phyloP scores from a whole-genome alignment of 176 grass and related monocot genomes.

The Zea luxurians region DNA sequence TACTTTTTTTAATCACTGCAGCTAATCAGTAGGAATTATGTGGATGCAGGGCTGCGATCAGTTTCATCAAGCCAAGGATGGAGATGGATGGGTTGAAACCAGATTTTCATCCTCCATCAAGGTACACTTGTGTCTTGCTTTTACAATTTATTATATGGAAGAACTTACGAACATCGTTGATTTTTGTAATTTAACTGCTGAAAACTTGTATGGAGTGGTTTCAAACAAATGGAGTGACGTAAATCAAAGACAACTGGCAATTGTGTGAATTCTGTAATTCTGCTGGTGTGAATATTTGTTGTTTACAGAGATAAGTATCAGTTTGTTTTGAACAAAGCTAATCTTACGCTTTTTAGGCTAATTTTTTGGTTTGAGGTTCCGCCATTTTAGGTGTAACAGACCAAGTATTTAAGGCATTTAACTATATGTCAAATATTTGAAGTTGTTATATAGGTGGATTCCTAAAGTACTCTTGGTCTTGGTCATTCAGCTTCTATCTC shows the following conservation, averaged over 20 bases:
- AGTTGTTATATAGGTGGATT: background rate
- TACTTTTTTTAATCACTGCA: conserved; percentile 4
- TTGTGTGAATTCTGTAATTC: background rate
- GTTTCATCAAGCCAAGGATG: conserved; percentile 92
- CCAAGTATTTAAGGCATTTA: background rate
- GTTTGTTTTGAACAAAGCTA: background rate
- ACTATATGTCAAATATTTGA: conserved; percentile 15
- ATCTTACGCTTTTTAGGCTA: background rate
- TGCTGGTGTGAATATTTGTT: background rate
- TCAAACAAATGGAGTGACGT: conserved; percentile 19
- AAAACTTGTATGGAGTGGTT: conserved; percentile 10
- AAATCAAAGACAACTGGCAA: conserved; percentile 21
- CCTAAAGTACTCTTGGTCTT: conserved; percentile 9
- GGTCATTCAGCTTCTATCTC: conserved; percentile 8
- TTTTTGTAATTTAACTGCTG: conserved; percentile 9
- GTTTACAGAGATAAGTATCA: background rate
- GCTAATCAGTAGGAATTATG: conserved; percentile 34
- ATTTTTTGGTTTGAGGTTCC: background rate
- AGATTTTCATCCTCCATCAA: conserved; percentile 61
- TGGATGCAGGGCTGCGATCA: conserved; percentile 73
- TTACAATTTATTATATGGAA: conserved; percentile 23
- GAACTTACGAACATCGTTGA: background rate
- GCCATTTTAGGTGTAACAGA: conserved; percentile 6
- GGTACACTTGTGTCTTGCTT: conserved; percentile 41
- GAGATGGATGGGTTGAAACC: conserved; percentile 99